Evolutionary conservation across 1,284 basidiomycete genomes (phyloP).

Genomic region (Earliella scabrosa): DNA sequence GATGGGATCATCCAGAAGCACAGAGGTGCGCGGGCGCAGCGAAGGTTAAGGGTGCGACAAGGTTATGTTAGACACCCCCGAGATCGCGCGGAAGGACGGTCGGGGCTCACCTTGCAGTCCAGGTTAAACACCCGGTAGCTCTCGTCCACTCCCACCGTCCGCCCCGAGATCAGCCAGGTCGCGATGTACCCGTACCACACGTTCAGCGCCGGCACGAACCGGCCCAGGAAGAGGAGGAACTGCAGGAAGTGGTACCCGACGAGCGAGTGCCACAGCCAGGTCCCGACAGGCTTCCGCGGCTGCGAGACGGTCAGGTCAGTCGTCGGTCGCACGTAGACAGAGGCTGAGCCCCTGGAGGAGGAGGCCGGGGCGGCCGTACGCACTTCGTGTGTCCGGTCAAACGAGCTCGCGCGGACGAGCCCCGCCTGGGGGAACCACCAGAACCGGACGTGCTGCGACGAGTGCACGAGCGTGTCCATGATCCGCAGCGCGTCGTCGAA

Average conservation of each 20-base stretch:
- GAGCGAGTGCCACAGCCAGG: constrained; percentile 72
- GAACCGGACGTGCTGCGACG: constrained; percentile 87
- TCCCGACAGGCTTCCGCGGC: constrained; percentile 53
- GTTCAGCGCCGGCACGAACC: constrained; percentile 60
- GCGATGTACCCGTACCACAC: constrained; percentile 57
- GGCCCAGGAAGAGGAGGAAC: constrained; percentile 75
- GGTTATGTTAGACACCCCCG: constrained; percentile 27
- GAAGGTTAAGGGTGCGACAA: constrained; percentile 1
- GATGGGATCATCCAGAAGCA: background rate
- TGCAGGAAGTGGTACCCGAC: constrained; percentile 81
- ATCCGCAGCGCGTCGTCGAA: constrained; percentile 68
- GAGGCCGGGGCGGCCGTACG: constrained; percentile 26
- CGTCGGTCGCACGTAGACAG: too few species aligned
- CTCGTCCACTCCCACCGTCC: constrained; percentile 66
- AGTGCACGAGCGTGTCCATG: constrained; percentile 60
- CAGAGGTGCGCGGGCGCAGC: too few species aligned
- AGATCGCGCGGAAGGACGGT: constrained; percentile 29
- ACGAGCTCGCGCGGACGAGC: constrained; percentile 73
- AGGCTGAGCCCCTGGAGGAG: background rate
- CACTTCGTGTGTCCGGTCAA: constrained; percentile 82
- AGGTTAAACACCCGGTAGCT: constrained; percentile 84
- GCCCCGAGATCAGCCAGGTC: constrained; percentile 61
- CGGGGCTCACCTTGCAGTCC: constrained; percentile 67
- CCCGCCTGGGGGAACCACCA: constrained; percentile 95
- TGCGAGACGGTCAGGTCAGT: too few species aligned